Conservation (phyloP, 208 protist genomes). For the Crithidia expoeki region DNA sequence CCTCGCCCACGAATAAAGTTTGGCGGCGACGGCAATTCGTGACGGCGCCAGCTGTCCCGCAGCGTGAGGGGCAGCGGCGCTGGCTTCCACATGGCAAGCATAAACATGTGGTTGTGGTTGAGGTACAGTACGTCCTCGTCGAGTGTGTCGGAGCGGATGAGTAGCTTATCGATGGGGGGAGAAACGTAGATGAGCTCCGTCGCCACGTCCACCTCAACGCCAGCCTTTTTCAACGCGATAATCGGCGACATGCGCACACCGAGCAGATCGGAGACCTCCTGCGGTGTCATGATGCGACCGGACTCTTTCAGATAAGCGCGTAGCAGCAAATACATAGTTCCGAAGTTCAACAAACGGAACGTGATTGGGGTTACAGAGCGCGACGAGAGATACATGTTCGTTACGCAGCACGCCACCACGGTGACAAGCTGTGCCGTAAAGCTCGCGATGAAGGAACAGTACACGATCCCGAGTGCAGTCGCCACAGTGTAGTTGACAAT, state of each 20-base stretch:
- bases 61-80: constrained; percentile 44
- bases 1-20: constrained; percentile 26
- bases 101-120: constrained; percentile 58
- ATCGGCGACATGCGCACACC: constrained; percentile 57
- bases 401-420: constrained; percentile 63
- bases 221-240: constrained; percentile 29
- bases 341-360: constrained; percentile 78
- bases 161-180: constrained; percentile 64
- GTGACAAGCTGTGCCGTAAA: constrained; percentile 74
- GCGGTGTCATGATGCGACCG: constrained; percentile 50
- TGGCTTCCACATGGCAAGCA: constrained; percentile 74
- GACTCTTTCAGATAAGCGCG: constrained; percentile 45
- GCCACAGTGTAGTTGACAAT: constrained; percentile 83
- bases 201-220: constrained; percentile 30
- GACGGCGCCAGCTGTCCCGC: constrained; percentile 52
- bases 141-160: constrained; percentile 54
- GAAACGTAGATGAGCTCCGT: constrained; percentile 63
- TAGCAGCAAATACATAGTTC: constrained; percentile 66
- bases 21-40: constrained; percentile 41
- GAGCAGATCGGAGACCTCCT: constrained; percentile 59
- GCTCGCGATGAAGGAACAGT: constrained; percentile 64
- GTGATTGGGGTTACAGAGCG: constrained; percentile 73
- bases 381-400: constrained; percentile 67
- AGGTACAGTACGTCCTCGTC: constrained; percentile 76
- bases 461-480: constrained; percentile 77